Base-by-base conservation (phyloP, 2,329 filamentous ascomycete genomes). In the Pseudogymnoascus sp. region DNA sequence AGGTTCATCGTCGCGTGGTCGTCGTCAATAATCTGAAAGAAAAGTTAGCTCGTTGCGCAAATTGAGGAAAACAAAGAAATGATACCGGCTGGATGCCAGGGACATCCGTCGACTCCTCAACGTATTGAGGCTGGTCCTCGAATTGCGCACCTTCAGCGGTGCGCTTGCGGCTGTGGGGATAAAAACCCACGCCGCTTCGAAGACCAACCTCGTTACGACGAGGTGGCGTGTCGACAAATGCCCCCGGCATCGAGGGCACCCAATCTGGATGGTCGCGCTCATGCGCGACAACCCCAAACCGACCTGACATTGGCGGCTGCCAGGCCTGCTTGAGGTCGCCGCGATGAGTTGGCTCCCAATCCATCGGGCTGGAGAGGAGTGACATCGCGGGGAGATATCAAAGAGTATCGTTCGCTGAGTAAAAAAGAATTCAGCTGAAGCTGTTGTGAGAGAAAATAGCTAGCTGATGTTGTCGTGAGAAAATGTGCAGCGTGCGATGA, bases 321-420 rank as follows among this genome's bases (percentile, higher is more conserved):
- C 50, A 56, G 50, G 50, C 16, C 50, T 26, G 47, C n/a, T 19
- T 53, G 24, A 16, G 4, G 47, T 16, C 26, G 47, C 14, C 26
- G n/a, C 26, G 47, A 53, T 53, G 47, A 24, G 47, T 53, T 53
- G 50, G 50, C 29, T 56, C 50, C 50, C 50, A 56, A 19, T 56
- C 50, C 50, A 56, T 56, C n/a, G 50, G 50, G 14, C 29, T 56
- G 29, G 50, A 13, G 29, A 13, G 11, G n/a, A 13, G 16, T 3
- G n/a, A 8, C 50, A 56, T 56, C 50, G 50, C 29, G 50, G 29
- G n/a, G 10, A 56, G 26, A 13, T 33, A 56, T 56, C 50, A 56
- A 56, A 21, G 16, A 21, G 50, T 56, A 56, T 33, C 26, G 50
- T 33, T 56, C 29, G 50, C 50, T 21, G 29, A 6, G 29, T 7